Evolutionary conservation across 164 flowering plant genomes (phyloP), one percentile per base, ranked within the genome.

Genomic region (Tetrastigma voinierianum): DNA sequence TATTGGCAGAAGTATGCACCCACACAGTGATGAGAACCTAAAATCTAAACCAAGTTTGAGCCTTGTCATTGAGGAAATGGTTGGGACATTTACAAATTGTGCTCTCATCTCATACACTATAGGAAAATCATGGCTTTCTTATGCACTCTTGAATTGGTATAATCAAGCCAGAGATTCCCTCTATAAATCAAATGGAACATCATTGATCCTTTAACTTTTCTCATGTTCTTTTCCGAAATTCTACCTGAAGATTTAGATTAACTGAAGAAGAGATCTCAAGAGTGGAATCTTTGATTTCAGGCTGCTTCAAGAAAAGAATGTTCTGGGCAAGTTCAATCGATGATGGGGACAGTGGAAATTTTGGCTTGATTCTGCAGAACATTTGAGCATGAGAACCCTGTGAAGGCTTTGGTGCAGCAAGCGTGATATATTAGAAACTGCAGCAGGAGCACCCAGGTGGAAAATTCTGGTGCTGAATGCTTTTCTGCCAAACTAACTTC

Each of bases 61-160:
- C 69, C 61, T 70, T 61, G 69, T 87, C 57, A 63, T 85, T 67
- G 95, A 91, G 73, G 93, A 87, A 78, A 80, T 94, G 58, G 81
- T 83, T 54, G 96, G n/a, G n/a, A 74, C 83, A 40, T 72, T 82
- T 65, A 74, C 84, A 46, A 91, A 77, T 64, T 84, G 61, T 88
- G 97, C 18, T 73, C 96, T 52, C 74, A 51, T 64, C 81, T 94
- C 51, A 73, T 89, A 97, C 47, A 74, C 73, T 16, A 81, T 94
- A 92, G 91, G 93, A 15, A 94, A 91, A 72, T 74, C 97, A 63
- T 94, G 98, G 98, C 84, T 94, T 75, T 86, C 90, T 60, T 91
- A 94, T 89, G 98, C 95, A n/a, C 16, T 83, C 93, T 51, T 94
- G 98, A 97, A n/a, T n/a, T 94, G 98, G 78, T 94, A 84, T 72